Evolutionary conservation across 2,329 filamentous ascomycete genomes (phyloP), one percentile per base, ranked within the genome.

Genomic region (Aureobasidium namibiae): DNA sequence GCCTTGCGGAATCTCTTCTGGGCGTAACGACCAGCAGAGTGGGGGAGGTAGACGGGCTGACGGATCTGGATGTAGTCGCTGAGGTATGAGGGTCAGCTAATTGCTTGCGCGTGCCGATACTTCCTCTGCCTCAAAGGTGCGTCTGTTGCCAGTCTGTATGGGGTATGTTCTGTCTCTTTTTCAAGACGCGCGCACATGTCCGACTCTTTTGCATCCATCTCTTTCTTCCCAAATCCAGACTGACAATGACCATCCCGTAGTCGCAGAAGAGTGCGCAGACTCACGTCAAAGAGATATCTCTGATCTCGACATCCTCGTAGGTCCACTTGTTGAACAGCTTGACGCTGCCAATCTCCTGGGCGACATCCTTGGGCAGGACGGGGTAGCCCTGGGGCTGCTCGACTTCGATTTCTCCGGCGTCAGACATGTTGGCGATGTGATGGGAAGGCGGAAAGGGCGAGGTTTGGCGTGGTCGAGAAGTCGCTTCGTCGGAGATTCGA

Each of bases 31-130:
- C 94, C 94, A 75, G 95, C 94, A 69, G 92, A 95, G 87, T 99
- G 94, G 77, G 94, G 91, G 81, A 96, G 86, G 84, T 97, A 99
- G 84, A 97, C 94, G 73, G 94, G 94, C 71, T 92, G 87, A 79
- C 94, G 91, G 84, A 99, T 96, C 82, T 96, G 94, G 79, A 99
- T 94, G 86, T 99, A 99, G 80, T 99, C 94, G 84, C 94, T 99
- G 74, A 73, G 68, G 52, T 45, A 56, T 57, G 53, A 46, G 41
- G 36, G 53, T 46, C 53, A 57, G 31, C 34, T 29, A 21, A 57
- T 41, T 46, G 31, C 53, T 46, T 57, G 31, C 41, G 41, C 41
- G 49, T 53, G 49, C 49, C 49, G 49, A 53, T 53, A 53, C 52
- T 45, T 45, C 41, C 52, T 56, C 41, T 39, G 53, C 53, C 53